These are phyloP conservation scores for Erythrobasidium hasegawianum DNA, from an alignment of 1,284 basidiomycete genomes.

Conservation along the genomic window DNA sequence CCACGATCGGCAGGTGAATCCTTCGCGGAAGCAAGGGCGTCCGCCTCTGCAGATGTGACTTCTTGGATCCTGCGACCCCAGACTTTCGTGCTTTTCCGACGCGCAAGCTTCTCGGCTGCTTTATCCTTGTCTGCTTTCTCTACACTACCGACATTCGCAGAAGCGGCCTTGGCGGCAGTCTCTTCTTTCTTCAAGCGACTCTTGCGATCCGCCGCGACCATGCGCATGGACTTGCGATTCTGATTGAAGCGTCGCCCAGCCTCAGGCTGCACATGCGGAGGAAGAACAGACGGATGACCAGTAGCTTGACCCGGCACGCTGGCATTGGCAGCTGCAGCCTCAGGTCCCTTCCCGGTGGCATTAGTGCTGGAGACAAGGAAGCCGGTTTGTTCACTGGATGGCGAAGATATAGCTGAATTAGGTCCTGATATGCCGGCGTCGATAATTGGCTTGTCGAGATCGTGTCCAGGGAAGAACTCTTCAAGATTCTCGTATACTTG, in stretches of 20 bases:
- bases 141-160: constrained; percentile 40
- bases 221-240: constrained; percentile 85
- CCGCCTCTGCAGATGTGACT: constrained; percentile 65
- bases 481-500: constrained; percentile 90
- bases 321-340: background rate
- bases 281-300: constrained; percentile 8
- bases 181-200: constrained; percentile 49
- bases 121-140: constrained; percentile 19
- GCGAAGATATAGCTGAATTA: constrained; percentile 55
- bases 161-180: constrained; percentile 53
- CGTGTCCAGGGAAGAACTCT: constrained; percentile 92
- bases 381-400: constrained; percentile 38
- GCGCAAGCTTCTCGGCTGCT: constrained; percentile 54
- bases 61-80: constrained; percentile 94
- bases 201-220: constrained; percentile 67
- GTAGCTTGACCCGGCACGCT: constrained; percentile 1
- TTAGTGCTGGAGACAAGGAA: constrained; percentile 17
- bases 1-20: constrained; percentile 44
- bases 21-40: constrained; percentile 46
- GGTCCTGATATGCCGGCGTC: constrained; percentile 66
- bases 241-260: constrained; percentile 23
- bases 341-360: background rate
- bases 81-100: constrained; percentile 86
- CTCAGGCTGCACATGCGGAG: background rate
- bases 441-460: constrained; percentile 92